phyloP scores from a whole-genome alignment of 805 yeast genomes.

The Pichia exigua region DNA sequence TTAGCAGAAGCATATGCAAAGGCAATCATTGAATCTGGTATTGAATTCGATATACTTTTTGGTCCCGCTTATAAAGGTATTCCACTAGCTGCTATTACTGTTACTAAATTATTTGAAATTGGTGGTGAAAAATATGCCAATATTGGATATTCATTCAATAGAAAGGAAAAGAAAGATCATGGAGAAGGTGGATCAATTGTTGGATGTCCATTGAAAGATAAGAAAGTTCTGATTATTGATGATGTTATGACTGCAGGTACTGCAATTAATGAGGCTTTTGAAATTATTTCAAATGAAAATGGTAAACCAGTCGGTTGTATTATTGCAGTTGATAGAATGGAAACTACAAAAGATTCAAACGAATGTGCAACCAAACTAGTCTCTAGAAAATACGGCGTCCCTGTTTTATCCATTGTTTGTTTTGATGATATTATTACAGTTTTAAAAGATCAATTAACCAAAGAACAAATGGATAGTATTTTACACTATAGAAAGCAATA shows the following conservation, averaged over 20 bases:
- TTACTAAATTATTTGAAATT: slow-evolving; percentile 84
- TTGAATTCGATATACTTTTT: slow-evolving; percentile 83
- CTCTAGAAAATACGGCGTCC: slow-evolving; percentile 62
- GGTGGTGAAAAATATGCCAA: slow-evolving; percentile 70
- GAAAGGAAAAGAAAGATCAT: slow-evolving; percentile 95
- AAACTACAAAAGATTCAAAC: slow-evolving; percentile 61
- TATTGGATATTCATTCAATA: slow-evolving; percentile 86
- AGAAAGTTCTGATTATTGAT: slow-evolving; percentile 79
- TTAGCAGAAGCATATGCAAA: slow-evolving; percentile 85
- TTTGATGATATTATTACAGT: slow-evolving; percentile 66
- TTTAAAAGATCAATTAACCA: slow-evolving; percentile 44
- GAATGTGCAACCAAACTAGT: slow-evolving; percentile 80
- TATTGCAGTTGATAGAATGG: slow-evolving; percentile 94
- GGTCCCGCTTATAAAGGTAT: slow-evolving; percentile 99
- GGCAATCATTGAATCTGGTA: slow-evolving; percentile 71
- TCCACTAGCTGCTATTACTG: slow-evolving; percentile 88
- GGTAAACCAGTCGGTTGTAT: slow-evolving; percentile 79
- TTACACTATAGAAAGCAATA: slow-evolving; percentile 49
- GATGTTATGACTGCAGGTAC: slow-evolving; percentile 99
- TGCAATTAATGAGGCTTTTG: slow-evolving; percentile 90
- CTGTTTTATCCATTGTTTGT: slow-evolving; percentile 74
- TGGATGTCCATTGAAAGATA: slow-evolving; percentile 66
- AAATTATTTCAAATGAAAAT: slow-evolving; percentile 57
- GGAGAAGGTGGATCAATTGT: slow-evolving; percentile 97
- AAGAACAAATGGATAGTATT: slow-evolving; percentile 50